Evolutionary conservation across 306 rosid genomes (phyloP).

Genomic region (Senna tora): DNA sequence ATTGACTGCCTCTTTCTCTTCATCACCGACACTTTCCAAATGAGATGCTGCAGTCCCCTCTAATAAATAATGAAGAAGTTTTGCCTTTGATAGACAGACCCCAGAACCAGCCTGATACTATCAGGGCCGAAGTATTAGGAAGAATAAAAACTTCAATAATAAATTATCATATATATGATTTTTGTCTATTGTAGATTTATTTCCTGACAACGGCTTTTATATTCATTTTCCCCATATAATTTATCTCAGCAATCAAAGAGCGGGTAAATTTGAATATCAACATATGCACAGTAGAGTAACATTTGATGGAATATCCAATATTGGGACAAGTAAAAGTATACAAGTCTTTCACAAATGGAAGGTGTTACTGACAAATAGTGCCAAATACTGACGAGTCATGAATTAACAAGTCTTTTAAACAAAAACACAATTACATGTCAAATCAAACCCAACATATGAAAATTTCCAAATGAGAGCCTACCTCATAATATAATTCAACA

Average conservation of each 20-base stretch:
- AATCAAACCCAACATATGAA: constrained; percentile 26
- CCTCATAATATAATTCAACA: constrained; percentile 86
- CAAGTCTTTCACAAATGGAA: constrained; percentile 1
- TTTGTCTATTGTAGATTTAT: neutral
- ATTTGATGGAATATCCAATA: constrained; percentile 18
- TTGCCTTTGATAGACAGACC: constrained; percentile 60
- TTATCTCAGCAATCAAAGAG: constrained; percentile 9
- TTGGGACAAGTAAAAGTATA: neutral
- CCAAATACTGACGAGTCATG: neutral
- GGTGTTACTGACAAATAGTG: neutral
- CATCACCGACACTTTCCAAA: constrained; percentile 47
- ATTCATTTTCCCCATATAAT: neutral
- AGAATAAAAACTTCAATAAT: constrained; percentile 1
- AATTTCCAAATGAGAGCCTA: constrained; percentile 34
- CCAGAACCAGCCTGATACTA: constrained; percentile 65
- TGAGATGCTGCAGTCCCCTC: constrained; percentile 79
- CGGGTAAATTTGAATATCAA: constrained; percentile 17
- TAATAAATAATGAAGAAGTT: constrained; percentile 58
- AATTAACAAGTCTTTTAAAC: constrained; percentile 3
- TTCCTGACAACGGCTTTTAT: neutral
- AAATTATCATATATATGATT: constrained; percentile 7
- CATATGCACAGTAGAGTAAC: constrained; percentile 15
- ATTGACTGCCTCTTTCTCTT: constrained; percentile 53
- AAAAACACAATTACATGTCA: constrained; percentile 14
- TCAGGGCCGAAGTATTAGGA: constrained; percentile 28